These are phyloP conservation scores for Coniosporium apollinis DNA, from an alignment of 495 filamentous ascomycete species.

Conservation along the genomic window DNA sequence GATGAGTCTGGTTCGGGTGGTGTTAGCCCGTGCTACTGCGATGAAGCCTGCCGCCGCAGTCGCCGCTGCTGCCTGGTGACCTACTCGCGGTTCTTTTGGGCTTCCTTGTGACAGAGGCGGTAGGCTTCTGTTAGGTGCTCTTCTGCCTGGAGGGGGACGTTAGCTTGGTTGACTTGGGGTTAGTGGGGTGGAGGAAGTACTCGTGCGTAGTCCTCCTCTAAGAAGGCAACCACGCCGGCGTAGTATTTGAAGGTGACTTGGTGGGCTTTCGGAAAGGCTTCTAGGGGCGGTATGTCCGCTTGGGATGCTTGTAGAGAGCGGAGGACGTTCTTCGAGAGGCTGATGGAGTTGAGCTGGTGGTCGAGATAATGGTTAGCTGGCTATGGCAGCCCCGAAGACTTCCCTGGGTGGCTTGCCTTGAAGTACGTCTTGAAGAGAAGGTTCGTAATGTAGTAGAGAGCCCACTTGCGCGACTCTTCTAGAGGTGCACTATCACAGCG, in stretches of 20 bases:
- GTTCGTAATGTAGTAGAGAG: constrained; percentile 80
- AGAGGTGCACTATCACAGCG: constrained; percentile 47
- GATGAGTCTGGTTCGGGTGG: constrained; percentile 45
- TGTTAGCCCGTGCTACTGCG: neutral
- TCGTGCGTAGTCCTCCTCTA: constrained; percentile 72
- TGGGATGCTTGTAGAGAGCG: constrained; percentile 57
- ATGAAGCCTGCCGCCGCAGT: neutral
- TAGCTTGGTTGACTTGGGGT: constrained; percentile 6
- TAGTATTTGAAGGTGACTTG: constrained; percentile 96
- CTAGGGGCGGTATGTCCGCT: constrained; percentile 58
- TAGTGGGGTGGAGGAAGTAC: neutral
- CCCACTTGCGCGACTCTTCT: constrained; percentile 92
- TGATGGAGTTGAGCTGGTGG: constrained; percentile 56
- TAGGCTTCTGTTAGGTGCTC: constrained; percentile 61
- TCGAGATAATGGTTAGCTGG: no score
- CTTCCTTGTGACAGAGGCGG: constrained; percentile 52
- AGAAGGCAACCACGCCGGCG: constrained; percentile 69
- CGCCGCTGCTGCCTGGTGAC: constrained; percentile 12
- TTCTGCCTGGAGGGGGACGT: constrained; percentile 45
- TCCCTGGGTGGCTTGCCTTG: constrained; percentile 32
- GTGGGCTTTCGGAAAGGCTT: constrained; percentile 67
- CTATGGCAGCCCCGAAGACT: neutral
- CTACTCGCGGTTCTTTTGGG: constrained; percentile 64
- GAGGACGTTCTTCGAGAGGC: constrained; percentile 80
- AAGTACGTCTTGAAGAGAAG: constrained; percentile 97